Conservation (phyloP, 192 early-diverging fungal genomes). For the Thoreauomyces humboldtii region DNA sequence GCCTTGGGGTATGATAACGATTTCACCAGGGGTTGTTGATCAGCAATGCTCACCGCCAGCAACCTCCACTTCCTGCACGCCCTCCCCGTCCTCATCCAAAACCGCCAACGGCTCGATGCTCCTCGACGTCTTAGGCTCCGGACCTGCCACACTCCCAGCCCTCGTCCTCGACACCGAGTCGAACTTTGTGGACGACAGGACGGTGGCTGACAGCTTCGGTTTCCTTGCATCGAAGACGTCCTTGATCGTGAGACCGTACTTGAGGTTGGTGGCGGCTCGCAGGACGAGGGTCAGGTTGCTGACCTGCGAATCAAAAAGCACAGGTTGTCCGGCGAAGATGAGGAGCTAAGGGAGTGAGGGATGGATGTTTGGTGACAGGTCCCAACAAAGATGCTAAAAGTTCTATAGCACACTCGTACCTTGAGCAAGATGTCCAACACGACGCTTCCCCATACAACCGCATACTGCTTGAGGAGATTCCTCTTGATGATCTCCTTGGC, state of each 20-base stretch:
- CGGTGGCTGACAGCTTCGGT: too few species aligned
- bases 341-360: not conserved
- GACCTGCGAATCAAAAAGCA: slow-evolving; percentile 6
- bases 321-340: slow-evolving; percentile 1
- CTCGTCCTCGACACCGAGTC: too few species aligned
- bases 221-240: too few species aligned
- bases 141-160: too few species aligned
- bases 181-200: too few species aligned
- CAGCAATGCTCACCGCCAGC: too few species aligned
- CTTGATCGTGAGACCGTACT: not conserved
- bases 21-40: too few species aligned
- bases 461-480: not conserved
- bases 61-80: too few species aligned
- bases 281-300: not conserved
- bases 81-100: too few species aligned
- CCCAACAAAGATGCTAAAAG: not conserved
- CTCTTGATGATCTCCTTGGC: not conserved
- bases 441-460: not conserved
- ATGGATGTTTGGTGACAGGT: not conserved
- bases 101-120: too few species aligned
- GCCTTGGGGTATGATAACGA: too few species aligned
- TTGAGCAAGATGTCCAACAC: slow-evolving; percentile 1
- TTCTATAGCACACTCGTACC: not conserved
- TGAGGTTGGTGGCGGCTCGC: not conserved
- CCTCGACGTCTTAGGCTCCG: too few species aligned